These are phyloP conservation scores for Hemisphaericaspora subhashii DNA, from an alignment of 1,139 yeast species.

Conservation along the genomic window DNA sequence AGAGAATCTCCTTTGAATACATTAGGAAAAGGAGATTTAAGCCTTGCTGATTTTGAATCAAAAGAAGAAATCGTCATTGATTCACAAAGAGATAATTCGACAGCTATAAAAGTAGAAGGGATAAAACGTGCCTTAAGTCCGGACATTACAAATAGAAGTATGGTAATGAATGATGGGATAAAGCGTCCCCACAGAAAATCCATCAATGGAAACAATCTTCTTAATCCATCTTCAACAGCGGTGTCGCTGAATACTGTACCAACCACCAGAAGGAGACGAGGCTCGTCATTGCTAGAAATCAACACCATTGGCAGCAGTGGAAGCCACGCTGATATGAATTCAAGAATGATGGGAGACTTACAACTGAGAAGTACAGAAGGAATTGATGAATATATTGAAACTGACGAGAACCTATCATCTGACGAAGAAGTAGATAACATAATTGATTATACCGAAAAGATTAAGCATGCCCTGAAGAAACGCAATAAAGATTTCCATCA, in stretches of 20 bases:
- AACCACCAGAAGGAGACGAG: conserved; percentile 1
- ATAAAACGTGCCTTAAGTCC: conserved; percentile 22
- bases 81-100: conserved; percentile 13
- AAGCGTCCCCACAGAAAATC: conserved; percentile 24
- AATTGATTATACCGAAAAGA: conserved; percentile 22
- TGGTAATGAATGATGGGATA: background rate
- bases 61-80: conserved; percentile 18
- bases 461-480: conserved; percentile 38
- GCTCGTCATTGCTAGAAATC: background rate
- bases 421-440: conserved; percentile 17
- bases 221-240: background rate
- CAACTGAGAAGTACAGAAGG: conserved; percentile 9
- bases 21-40: conserved; percentile 70
- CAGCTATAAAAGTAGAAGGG: conserved; percentile 22
- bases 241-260: background rate
- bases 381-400: conserved; percentile 5
- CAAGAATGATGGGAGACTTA: conserved; percentile 4
- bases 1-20: conserved; percentile 59
- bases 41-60: conserved; percentile 54
- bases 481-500: conserved; percentile 64
- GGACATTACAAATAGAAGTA: conserved; percentile 18
- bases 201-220: conserved; percentile 7
- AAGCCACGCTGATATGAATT: background rate
- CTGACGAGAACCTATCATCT: conserved; percentile 13
- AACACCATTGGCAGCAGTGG: background rate